Evolutionary conservation across 352 stramenopile genomes (phyloP).

Genomic region (Phytophthora meadii): DNA sequence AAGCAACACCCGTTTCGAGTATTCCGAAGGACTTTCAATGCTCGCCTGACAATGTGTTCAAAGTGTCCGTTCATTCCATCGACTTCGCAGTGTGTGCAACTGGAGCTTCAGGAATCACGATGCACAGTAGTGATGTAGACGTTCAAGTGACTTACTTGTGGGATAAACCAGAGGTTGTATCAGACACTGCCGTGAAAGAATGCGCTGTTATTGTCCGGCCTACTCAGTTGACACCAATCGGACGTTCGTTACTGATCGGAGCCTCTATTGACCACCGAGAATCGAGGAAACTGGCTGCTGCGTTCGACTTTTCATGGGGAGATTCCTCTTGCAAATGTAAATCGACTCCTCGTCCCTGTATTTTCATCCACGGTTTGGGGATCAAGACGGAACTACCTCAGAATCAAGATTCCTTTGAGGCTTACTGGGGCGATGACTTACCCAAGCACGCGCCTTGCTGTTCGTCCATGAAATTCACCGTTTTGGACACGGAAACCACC

Average conservation of each 20-base stretch:
- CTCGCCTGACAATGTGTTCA: not conserved
- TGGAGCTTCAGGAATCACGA: constrained; percentile 13
- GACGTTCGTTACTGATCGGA: not conserved
- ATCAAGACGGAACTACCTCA: not conserved
- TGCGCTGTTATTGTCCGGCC: not conserved
- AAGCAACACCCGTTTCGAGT: not conserved
- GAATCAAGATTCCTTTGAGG: not conserved
- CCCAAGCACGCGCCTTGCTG: constrained; percentile 9
- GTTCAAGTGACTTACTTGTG: constrained; percentile 2
- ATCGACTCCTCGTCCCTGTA: constrained; percentile 6
- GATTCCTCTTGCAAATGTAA: constrained; percentile 13
- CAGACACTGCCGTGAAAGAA: not conserved
- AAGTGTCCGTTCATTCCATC: constrained; percentile 2
- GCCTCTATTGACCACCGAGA: not conserved
- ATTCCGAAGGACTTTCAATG: not conserved
- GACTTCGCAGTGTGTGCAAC: constrained; percentile 7
- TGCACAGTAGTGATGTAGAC: constrained; percentile 14
- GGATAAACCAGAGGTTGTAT: not conserved
- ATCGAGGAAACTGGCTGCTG: constrained; percentile 2
- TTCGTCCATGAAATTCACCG: constrained; percentile 15
- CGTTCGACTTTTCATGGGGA: constrained; percentile 6
- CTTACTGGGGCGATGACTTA: constrained; percentile 8
- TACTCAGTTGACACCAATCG: not conserved
- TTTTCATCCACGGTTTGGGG: constrained; percentile 16
- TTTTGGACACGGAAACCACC: constrained; percentile 12